Evolutionary conservation across 2,329 filamentous ascomycete genomes (phyloP), one percentile per base, ranked within the genome.

Genomic region (Ophiostoma tasmaniense): DNA sequence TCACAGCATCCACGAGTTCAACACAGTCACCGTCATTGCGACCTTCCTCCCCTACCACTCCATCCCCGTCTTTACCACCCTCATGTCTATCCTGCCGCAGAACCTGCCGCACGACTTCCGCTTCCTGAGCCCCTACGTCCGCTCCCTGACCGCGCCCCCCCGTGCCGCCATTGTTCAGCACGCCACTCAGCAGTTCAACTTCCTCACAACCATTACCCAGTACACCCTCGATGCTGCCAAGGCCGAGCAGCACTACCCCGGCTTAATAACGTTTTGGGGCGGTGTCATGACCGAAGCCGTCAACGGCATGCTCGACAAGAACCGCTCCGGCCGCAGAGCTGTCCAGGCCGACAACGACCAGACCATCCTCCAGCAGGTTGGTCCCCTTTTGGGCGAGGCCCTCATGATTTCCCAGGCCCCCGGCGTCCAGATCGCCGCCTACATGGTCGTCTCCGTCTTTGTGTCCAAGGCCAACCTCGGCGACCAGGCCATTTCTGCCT

Each of bases 11-110:
- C 95, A 99, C 77, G 92, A 98, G 78, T 89, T 93, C 79, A 98
- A 97, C 78, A 94, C 92, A 3, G 82, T 86, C 3, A 85, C 85
- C 42, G 81, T 97, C 17, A 82, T 98, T 61, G 85, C 93, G 73
- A 91, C 93, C 2, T 98, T 98, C 77, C 83, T 99, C 5, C 95
- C 95, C 1, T 98, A 97, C 78, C 93, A 99, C 77, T 88, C 89
- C 8, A 90, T 92, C 39, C 90, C 91, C 6, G 87, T 92, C 17
- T 99, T 99, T 77, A 84, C 90, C 64, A 93, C 92, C 1, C 82
- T 98, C 8, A 83, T 99, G 33, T 93, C 92, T 1, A 96, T 99
- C 70, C 81, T 99, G 14, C 93, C 95, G 0, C 77, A 83, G n/a
- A 86, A 84, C 66, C 82, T 97, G 10, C 89, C 93, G 0, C 81